Evolutionary conservation across 1,284 basidiomycete species (phyloP), one percentile per base, ranked within the genome.

Genomic region (Pseudomicrostroma phylloplanum): DNA sequence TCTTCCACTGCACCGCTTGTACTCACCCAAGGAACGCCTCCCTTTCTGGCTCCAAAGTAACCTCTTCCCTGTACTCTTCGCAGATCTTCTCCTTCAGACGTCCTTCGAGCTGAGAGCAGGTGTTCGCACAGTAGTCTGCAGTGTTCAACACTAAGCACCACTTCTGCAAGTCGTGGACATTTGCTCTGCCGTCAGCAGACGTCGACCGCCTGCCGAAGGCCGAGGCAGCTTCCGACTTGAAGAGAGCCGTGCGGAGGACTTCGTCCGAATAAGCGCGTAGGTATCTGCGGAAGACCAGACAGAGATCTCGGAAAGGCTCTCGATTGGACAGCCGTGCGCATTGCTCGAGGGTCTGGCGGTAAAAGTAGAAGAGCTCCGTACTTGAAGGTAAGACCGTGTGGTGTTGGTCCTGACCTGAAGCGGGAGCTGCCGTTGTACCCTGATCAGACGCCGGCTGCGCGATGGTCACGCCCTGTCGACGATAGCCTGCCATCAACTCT

Each of bases 331-430:
- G 64, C n/a, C 67, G 90, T 1, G 90, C 88, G 76, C 93, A 97
- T 77, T 92, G 90, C 63, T 98, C 96, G 54, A 99, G 81, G 51
- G 89, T 92, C 77, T 96, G 92, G 0, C 89, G 90, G 78, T 98
- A 98, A 80, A 96, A 92, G 80, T 94, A 94, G 82, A 98, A 98
- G 42, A 99, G 82, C 74, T 98, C 93, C 0, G 93, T 97, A 0
- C 92, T 96, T 0, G 91, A 93, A 0, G 92, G 90, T 1, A 97
- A 83, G 0, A 98, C 90, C 0, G 85, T 83, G 82, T 1, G 86
- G 81, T 9, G 21, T 15, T 19, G 30, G 30, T 36, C 30, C 30
- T 36, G 30, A 36, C 30, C 30, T 9, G 23, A 53, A 19, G 21
- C 51, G 3, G 51, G 51, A 25, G 51, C n/a, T 23, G 51, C 6